Conservation (phyloP, 139 green algal genomes). For the Micractinium sp. region DNA sequence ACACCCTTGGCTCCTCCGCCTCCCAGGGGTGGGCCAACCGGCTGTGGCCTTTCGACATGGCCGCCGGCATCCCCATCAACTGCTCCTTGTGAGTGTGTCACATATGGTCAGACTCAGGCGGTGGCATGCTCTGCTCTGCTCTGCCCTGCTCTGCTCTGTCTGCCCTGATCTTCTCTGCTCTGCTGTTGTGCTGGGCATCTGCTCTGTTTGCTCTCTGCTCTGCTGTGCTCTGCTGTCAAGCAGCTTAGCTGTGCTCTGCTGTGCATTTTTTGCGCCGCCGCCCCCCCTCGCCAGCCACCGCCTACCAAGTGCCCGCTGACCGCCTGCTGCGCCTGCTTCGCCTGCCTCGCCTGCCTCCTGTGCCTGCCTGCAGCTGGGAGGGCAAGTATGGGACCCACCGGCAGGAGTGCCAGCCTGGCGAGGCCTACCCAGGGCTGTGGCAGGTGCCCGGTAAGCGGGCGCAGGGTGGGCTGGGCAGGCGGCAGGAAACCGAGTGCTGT, state of each 20-base stretch:
- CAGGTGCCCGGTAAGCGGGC: slow-evolving; percentile 2
- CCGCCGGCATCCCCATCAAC: slow-evolving; percentile 32
- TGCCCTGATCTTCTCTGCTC: neutral
- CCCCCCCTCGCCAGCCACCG: too few relatives aligned
- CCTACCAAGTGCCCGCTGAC: too few relatives aligned
- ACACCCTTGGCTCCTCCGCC: neutral
- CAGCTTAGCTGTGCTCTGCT: too few relatives aligned
- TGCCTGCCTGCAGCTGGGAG: neutral
- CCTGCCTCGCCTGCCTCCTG: too few relatives aligned
- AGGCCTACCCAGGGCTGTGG: slow-evolving; percentile 12
- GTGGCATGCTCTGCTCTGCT: neutral
- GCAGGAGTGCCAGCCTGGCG: neutral
- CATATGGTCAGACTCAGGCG: neutral
- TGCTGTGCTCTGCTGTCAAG: too few relatives aligned
- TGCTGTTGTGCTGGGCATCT: neutral
- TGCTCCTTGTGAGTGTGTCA: neutral
- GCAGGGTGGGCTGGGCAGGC: neutral
- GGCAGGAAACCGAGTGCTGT: neutral
- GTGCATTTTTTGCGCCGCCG: too few relatives aligned
- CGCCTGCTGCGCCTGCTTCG: too few relatives aligned
- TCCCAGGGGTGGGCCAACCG: slow-evolving; percentile 6
- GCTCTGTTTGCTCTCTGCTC: too few relatives aligned
- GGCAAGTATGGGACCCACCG: neutral
- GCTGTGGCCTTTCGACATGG: slow-evolving; percentile 49
- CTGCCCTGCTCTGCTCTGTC: too few relatives aligned